Evolutionary conservation across 2,329 filamentous ascomycete species (phyloP).

Genomic region (Aspergillus jensenii): DNA sequence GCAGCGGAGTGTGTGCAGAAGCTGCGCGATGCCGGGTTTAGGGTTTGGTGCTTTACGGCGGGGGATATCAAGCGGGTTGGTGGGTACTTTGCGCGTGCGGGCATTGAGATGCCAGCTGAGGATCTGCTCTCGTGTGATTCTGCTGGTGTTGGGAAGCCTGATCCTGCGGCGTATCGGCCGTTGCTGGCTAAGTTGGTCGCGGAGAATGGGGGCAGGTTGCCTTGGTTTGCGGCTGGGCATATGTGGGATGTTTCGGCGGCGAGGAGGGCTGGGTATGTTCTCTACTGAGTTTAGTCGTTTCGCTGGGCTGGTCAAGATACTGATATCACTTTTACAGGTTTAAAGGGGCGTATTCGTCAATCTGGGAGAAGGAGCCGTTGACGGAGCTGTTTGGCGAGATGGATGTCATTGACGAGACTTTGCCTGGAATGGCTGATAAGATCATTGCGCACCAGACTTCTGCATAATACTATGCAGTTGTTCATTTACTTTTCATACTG

Average conservation of each 20-base stretch:
- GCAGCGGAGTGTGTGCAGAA: constrained; percentile 38
- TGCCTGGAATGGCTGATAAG: constrained; percentile 28
- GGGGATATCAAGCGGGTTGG: constrained; percentile 25
- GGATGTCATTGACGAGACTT: constrained; percentile 28
- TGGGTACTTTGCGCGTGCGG: constrained; percentile 26
- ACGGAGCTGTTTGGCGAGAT: constrained; percentile 28
- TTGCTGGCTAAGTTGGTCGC: constrained; percentile 20
- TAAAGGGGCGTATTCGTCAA: constrained; percentile 25
- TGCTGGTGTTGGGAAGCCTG: constrained; percentile 28
- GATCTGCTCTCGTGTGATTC: constrained; percentile 29
- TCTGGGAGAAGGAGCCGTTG: constrained; percentile 26
- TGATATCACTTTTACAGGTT: constrained; percentile 15
- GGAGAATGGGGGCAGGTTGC: constrained; percentile 14
- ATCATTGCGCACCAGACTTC: constrained; percentile 21
- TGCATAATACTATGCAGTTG: neutral
- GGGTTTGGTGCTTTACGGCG: constrained; percentile 29
- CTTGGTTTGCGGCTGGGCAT: constrained; percentile 33
- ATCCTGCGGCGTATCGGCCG: constrained; percentile 23
- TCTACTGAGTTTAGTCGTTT: neutral
- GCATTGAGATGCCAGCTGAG: constrained; percentile 23
- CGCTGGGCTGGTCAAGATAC: neutral
- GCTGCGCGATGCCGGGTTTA: constrained; percentile 32
- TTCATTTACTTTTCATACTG: neutral
- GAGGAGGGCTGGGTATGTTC: constrained; percentile 22
- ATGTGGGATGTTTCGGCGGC: constrained; percentile 33